Evolutionary conservation across 2,329 filamentous ascomycete genomes (phyloP).

Genomic region (Pseudogymnoascus sp.): DNA sequence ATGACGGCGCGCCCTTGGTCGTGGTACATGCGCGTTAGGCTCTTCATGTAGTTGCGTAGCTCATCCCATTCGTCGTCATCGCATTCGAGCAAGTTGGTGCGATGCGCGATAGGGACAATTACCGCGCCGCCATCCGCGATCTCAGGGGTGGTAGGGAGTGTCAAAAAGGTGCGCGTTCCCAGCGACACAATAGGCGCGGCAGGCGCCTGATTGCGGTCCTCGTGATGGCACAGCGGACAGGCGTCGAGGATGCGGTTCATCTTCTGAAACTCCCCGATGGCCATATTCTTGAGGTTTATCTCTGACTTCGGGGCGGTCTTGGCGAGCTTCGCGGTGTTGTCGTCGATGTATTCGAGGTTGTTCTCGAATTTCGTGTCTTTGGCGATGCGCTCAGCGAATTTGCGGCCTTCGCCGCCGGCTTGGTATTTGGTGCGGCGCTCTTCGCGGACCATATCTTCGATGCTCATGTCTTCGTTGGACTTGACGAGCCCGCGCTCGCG

Average conservation of each 20-base stretch:
- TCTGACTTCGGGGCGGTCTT: slow-evolving; percentile 82
- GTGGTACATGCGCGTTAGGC: slow-evolving; percentile 86
- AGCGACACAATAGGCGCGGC: slow-evolving; percentile 80
- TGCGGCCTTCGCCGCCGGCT: slow-evolving; percentile 69
- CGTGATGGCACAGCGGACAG: slow-evolving; percentile 88
- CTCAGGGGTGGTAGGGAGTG: slow-evolving; percentile 83
- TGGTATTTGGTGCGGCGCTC: slow-evolving; percentile 78
- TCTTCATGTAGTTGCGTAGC: slow-evolving; percentile 98
- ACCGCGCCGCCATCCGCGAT: slow-evolving; percentile 75
- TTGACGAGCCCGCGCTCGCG: slow-evolving; percentile 76
- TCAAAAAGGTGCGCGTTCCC: slow-evolving; percentile 79
- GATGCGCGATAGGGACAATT: slow-evolving; percentile 83
- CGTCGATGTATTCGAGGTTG: slow-evolving; percentile 94
- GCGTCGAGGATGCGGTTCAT: slow-evolving; percentile 78
- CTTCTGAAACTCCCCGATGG: slow-evolving; percentile 83
- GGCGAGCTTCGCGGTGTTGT: slow-evolving; percentile 86
- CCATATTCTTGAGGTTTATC: slow-evolving; percentile 76
- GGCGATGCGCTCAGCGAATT: slow-evolving; percentile 85
- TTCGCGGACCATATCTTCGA: slow-evolving; percentile 95
- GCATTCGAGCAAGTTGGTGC: slow-evolving; percentile 87
- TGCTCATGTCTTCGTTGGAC: slow-evolving; percentile 90
- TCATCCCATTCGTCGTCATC: slow-evolving; percentile 99
- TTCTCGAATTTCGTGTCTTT: slow-evolving; percentile 88
- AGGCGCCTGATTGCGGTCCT: slow-evolving; percentile 69
- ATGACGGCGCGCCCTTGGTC: slow-evolving; percentile 85